Percentiles rank a stretch among this genome's conserved stretches.
Conservation (phyloP, 2,329 filamentous ascomycete species). For the Aspergillus fijiensis region DNA sequence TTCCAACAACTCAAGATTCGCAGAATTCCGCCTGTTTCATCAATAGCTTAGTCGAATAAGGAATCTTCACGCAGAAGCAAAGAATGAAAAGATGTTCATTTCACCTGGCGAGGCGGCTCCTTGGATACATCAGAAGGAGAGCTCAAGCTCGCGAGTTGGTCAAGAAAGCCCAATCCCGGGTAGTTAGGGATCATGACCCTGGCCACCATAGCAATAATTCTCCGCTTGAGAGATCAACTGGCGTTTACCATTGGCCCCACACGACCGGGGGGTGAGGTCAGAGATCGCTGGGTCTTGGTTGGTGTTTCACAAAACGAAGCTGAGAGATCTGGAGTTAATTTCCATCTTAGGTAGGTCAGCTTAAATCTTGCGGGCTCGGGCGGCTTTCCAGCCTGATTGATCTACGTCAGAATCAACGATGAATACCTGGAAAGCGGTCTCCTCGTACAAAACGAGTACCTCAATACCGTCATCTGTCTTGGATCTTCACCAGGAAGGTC, state of each 20-base stretch:
- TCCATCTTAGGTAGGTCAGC: not conserved
- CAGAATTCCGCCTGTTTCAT: not conserved
- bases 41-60: not conserved
- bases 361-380: not conserved
- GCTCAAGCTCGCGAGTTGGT: conserved; percentile 4
- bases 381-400: conserved; percentile 3
- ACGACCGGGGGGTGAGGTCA: not conserved
- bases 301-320: conserved; percentile 9
- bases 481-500: not conserved
- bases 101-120: conserved; percentile 5
- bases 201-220: conserved; percentile 2
- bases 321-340: conserved; percentile 12
- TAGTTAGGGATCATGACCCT: conserved; percentile 5
- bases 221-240: conserved; percentile 8
- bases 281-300: conserved; percentile 3
- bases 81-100: not conserved
- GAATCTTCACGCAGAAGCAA: not conserved
- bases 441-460: not conserved
- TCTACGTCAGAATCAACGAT: conserved; percentile 2
- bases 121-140: conserved; percentile 9
- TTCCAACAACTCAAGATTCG: not conserved
- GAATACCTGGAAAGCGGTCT: not conserved
- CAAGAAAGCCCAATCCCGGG: conserved; percentile 11
- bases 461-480: not conserved
- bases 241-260: not conserved